Percentiles rank a stretch among this genome's conserved stretches.
These are phyloP conservation scores for Mallotus japonicus DNA, from an alignment of 441 rosid species.

Conservation along the genomic window DNA sequence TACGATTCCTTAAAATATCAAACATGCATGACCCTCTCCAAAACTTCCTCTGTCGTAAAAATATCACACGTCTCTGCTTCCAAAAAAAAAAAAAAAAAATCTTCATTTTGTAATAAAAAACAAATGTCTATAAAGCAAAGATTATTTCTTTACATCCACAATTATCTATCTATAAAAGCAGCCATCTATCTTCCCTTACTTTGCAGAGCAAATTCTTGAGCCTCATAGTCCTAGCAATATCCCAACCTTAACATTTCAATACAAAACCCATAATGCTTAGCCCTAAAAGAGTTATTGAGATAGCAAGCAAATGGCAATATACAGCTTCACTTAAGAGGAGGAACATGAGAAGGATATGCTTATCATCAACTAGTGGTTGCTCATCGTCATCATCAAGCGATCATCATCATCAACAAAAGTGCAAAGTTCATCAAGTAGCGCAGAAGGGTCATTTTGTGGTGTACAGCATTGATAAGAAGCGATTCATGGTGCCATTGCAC, in stretches of 20 bases:
- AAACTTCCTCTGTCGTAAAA: background rate
- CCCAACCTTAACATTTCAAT: background rate
- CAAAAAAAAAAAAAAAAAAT: too few relatives aligned
- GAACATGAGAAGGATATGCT: background rate
- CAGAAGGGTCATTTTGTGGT: conserved; percentile 14
- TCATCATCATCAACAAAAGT: background rate
- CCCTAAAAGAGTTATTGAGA: background rate
- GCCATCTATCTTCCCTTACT: background rate
- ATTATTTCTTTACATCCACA: background rate
- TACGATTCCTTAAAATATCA: background rate
- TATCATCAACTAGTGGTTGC: background rate
- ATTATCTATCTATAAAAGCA: background rate
- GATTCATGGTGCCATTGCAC: background rate
- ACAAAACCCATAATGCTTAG: background rate
- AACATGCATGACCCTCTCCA: background rate
- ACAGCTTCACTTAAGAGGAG: background rate
- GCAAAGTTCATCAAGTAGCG: conserved; percentile 5
- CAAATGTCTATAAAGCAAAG: background rate
- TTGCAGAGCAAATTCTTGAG: background rate
- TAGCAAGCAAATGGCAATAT: conserved; percentile 8
- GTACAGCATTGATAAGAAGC: conserved; percentile 9
- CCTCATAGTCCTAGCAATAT: background rate
- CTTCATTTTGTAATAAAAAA: too few relatives aligned
- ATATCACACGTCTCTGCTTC: conserved; percentile 3
- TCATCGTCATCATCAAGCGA: background rate